Percentiles rank a stretch among this genome's conserved stretches.
These are phyloP conservation scores for Hypoxylon rubiginosum DNA, from an alignment of 2,329 filamentous ascomycete genomes.

Conservation along the genomic window DNA sequence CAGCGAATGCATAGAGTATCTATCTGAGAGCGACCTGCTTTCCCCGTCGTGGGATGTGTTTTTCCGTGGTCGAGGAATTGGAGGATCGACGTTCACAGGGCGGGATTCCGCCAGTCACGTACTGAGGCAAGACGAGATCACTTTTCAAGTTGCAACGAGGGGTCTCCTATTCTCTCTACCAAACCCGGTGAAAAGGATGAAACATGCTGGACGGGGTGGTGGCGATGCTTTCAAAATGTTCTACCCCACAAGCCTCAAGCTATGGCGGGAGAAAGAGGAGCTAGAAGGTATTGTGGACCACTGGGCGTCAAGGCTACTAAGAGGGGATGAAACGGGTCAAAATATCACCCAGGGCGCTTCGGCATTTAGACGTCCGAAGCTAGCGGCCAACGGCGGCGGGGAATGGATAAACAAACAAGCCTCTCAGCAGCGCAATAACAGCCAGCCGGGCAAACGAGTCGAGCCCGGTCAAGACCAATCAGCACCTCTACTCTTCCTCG, in stretches of 20 bases:
- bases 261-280: constrained; percentile 89
- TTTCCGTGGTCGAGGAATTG: constrained; percentile 71
- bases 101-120: constrained; percentile 76
- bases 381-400: constrained; percentile 48
- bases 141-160: constrained; percentile 89
- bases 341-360: constrained; percentile 61
- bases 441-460: constrained; percentile 40
- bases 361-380: constrained; percentile 62
- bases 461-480: constrained; percentile 44
- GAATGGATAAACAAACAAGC: constrained; percentile 42
- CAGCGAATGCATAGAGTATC: constrained; percentile 84
- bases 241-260: constrained; percentile 85
- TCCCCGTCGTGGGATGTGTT: constrained; percentile 78
- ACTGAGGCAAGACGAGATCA: constrained; percentile 92
- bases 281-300: constrained; percentile 79
- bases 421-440: constrained; percentile 34
- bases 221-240: constrained; percentile 88
- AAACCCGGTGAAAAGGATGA: constrained; percentile 82
- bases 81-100: constrained; percentile 61
- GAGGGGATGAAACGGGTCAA: constrained; percentile 61
- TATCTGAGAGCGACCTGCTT: constrained; percentile 91
- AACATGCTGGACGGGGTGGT: constrained; percentile 58
- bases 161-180: constrained; percentile 89
- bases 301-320: constrained; percentile 73
- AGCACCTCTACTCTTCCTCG: constrained; percentile 67